Evolutionary conservation across 768 basidiomycete genomes (phyloP), one percentile per base, ranked within the genome.

Genomic region (Crucibulum laeve): DNA sequence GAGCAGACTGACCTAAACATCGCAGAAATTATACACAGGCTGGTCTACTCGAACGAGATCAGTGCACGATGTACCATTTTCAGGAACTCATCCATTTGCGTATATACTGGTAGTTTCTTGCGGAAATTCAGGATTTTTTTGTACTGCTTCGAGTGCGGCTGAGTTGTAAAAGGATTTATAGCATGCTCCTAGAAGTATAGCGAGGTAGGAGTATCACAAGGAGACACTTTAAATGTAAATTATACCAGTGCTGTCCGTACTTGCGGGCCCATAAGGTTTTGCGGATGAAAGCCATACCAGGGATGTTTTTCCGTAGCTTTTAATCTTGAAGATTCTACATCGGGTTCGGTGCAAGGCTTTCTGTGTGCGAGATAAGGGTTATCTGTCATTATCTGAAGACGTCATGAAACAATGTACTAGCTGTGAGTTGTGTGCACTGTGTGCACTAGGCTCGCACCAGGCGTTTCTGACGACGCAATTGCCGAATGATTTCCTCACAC

Each of bases 61-160:
- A 56, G 40, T 42, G 25, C 41, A 48, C 34, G 21, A 76, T 88
- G 68, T 66, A 90, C 91, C 69, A 94, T 85, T 52, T 86, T 76
- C 56, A 84, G 80, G 62, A 99, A 98, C 36, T 94, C 89, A 44
- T 84, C 77, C 93, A 97, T 95, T 64, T 95, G 90, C 2, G 82
- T 66, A 53, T 76, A 96, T 0, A 99, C 94, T 0, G 96, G 95
- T 17, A 99, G 71, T 58, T 89, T 88, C 70, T 84, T 91, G 45
- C 96, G 80, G 8, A 73, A 65, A 54, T 84, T 83, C 18, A 98
- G 62, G 45, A 98, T 94, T 67, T 88, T 91, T 63, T 70, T 80
- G 71, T 96, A 98, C 49, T 84, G 78, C 3, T 77, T 58, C 0
- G 90, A 79, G 59, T 84, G 85, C 0, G 90, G 87, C 46, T 59